These are phyloP conservation scores for Venturia carpophila DNA, from an alignment of 2,329 filamentous ascomycete genomes.

Conservation along the genomic window DNA sequence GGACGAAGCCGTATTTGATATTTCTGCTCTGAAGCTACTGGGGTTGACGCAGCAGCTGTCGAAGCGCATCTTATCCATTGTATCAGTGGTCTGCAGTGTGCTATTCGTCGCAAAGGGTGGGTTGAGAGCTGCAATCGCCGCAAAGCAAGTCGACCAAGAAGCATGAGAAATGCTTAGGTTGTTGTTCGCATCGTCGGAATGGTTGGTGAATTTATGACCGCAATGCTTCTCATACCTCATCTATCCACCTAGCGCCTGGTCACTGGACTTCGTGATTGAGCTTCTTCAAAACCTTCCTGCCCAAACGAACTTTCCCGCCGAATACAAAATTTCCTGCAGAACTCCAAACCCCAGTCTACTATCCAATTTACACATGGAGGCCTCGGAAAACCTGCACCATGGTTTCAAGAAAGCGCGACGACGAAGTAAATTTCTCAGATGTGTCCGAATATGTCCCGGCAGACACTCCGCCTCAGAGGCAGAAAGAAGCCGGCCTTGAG, in stretches of 20 bases:
- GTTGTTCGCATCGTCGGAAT: background rate
- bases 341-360: background rate
- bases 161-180: conserved; percentile 9
- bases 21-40: conserved; percentile 6
- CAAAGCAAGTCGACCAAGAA: background rate
- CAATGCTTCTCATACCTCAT: background rate
- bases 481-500: background rate
- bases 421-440: conserved; percentile 9
- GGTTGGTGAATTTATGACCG: background rate
- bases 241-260: background rate
- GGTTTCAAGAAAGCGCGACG: conserved; percentile 2
- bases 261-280: background rate
- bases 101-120: background rate
- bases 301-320: background rate
- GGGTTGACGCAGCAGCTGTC: background rate
- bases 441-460: background rate
- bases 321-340: background rate
- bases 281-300: background rate
- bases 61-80: background rate
- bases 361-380: background rate
- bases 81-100: background rate
- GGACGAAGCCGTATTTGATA: conserved; percentile 55
- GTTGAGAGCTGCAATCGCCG: background rate
- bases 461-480: background rate
- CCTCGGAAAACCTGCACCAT: background rate